Percentiles rank a stretch among this genome's conserved stretches.
These are phyloP conservation scores for Zymoseptoria ardabiliae DNA, from an alignment of 2,329 filamentous ascomycete genomes.

Conservation along the genomic window DNA sequence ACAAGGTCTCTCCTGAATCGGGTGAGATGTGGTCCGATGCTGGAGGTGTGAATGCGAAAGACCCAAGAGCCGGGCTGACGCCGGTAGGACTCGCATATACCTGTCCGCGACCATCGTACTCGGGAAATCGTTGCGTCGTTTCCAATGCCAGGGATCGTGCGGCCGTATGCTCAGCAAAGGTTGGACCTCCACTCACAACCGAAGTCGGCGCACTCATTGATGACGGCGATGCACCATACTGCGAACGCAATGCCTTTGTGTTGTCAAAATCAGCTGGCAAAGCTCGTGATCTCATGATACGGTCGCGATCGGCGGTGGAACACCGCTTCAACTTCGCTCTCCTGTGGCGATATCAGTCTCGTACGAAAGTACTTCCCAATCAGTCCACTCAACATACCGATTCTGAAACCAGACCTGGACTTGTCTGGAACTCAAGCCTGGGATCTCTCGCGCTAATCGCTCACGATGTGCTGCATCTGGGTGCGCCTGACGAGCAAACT, in stretches of 20 bases:
- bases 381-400: constrained; percentile 50
- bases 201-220: constrained; percentile 43
- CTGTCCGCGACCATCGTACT: constrained; percentile 59
- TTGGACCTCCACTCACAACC: constrained; percentile 37
- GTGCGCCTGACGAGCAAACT: constrained; percentile 90
- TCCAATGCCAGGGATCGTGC: constrained; percentile 64
- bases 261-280: constrained; percentile 55
- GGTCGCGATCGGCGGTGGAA: constrained; percentile 54
- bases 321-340: constrained; percentile 56
- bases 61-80: constrained; percentile 60
- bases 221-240: constrained; percentile 39
- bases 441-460: constrained; percentile 79
- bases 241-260: constrained; percentile 50
- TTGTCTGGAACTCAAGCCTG: constrained; percentile 81
- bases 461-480: constrained; percentile 88
- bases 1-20: constrained; percentile 33
- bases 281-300: constrained; percentile 53
- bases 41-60: constrained; percentile 56
- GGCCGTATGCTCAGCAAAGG: constrained; percentile 49
- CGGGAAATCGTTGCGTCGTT: constrained; percentile 54
- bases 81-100: constrained; percentile 53
- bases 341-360: constrained; percentile 30
- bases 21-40: constrained; percentile 42
- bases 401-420: constrained; percentile 99
- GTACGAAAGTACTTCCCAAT: background rate